These are phyloP conservation scores for Alloteropsis angusta DNA, from an alignment of 202 grass and related monocot genomes.

Conservation along the genomic window DNA sequence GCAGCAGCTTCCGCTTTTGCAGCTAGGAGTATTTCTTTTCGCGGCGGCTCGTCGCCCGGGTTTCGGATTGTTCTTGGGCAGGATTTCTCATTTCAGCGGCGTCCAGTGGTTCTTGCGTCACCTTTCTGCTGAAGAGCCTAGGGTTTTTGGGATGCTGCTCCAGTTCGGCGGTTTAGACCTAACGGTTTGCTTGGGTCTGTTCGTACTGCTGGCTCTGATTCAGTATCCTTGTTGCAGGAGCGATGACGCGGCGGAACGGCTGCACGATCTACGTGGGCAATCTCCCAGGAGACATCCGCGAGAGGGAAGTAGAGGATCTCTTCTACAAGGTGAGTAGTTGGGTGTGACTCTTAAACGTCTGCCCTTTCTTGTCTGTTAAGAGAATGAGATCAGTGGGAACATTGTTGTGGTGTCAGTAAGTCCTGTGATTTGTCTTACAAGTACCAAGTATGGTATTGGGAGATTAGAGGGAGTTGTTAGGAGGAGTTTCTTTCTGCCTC, in stretches of 20 bases:
- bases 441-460: not conserved
- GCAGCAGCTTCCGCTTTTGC: not conserved
- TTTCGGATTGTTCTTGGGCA: not conserved
- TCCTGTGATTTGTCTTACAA: not conserved
- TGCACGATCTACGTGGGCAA: slow-evolving; percentile 74
- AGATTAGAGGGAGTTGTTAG: not conserved
- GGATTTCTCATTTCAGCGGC: not conserved
- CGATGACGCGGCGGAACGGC: slow-evolving; percentile 57
- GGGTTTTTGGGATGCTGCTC: not conserved
- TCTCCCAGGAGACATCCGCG: slow-evolving; percentile 71
- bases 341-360: not conserved
- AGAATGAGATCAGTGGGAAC: not conserved
- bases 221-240: slow-evolving; percentile 13
- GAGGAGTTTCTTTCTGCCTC: not conserved
- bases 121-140: not conserved
- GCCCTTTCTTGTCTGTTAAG: not conserved
- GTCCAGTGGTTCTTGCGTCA: not conserved
- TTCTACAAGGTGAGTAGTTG: slow-evolving; percentile 62
- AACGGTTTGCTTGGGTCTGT: not conserved
- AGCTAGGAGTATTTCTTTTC: not conserved
- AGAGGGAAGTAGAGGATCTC: slow-evolving; percentile 77
- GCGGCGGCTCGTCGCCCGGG: not conserved
- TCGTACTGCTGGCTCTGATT: not conserved
- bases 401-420: not conserved
- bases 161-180: not conserved